Evolutionary conservation across 75 land plant genomes (phyloP).

Genomic region (Larix kaempferi): DNA sequence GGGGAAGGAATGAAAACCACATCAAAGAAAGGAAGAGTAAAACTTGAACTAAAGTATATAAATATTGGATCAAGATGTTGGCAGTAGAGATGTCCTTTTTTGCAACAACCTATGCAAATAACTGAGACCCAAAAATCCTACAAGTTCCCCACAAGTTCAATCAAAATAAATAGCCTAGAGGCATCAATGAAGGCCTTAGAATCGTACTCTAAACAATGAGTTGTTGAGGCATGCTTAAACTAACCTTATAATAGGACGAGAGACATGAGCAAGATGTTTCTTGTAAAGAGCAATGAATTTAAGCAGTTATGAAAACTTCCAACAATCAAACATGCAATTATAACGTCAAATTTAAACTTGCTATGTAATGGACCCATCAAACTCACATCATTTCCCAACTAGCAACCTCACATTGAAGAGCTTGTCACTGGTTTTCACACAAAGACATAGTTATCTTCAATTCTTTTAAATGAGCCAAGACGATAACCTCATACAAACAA

Average conservation of each 20-base stretch:
- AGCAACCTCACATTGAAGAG: too few species aligned
- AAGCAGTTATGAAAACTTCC: too few species aligned
- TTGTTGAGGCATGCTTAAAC: not conserved
- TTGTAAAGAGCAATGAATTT: not conserved
- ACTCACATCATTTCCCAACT: too few species aligned
- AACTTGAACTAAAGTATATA: too few species aligned
- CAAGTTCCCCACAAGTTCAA: not conserved
- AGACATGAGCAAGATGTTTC: constrained; percentile 21
- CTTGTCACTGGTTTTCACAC: too few species aligned
- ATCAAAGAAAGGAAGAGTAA: not conserved
- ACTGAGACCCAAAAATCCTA: constrained; percentile 58
- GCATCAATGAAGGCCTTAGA: too few species aligned
- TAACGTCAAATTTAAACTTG: too few species aligned
- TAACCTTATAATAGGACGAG: constrained; percentile 57
- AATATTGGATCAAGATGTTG: not conserved
- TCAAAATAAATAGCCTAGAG: not conserved
- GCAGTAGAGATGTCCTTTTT: not conserved
- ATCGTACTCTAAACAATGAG: not conserved
- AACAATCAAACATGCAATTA: too few species aligned
- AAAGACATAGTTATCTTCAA: too few species aligned
- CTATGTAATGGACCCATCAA: too few species aligned
- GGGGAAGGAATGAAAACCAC: not conserved
- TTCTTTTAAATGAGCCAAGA: too few species aligned
- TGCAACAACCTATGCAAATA: constrained; percentile 46
- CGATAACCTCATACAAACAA: too few species aligned